Percentiles rank a stretch among this genome's conserved stretches.
These are phyloP conservation scores for Lactarius quietus DNA, from an alignment of 768 basidiomycete genomes.

Conservation along the genomic window DNA sequence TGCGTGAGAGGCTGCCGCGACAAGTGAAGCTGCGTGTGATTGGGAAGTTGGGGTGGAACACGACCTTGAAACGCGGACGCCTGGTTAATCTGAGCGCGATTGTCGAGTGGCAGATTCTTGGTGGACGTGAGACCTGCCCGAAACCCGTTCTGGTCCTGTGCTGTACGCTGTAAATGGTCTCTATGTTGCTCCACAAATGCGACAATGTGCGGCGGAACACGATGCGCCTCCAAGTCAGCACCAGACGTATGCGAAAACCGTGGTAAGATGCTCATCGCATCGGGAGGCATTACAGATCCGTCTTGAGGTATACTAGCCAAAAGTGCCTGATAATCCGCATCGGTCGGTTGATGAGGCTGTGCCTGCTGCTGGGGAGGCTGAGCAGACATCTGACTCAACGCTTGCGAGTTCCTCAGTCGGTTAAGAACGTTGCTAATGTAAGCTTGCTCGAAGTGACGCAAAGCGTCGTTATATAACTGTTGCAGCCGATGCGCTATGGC, in stretches of 20 bases:
- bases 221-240: conserved; percentile 18
- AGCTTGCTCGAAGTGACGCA: conserved; percentile 16
- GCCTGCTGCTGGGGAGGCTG: conserved; percentile 7
- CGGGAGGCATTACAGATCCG: not conserved
- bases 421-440: conserved; percentile 2
- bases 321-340: conserved; percentile 20
- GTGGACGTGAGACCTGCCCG: conserved; percentile 15
- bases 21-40: conserved; percentile 2
- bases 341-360: conserved; percentile 18
- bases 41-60: conserved; percentile 2
- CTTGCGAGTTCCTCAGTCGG: conserved; percentile 1
- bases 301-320: conserved; percentile 7
- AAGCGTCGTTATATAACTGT: conserved; percentile 5
- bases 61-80: conserved; percentile 1
- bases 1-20: conserved; percentile 2
- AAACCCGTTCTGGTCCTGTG: conserved; percentile 22
- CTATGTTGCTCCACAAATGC: conserved; percentile 19
- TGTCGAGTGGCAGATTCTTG: conserved; percentile 13
- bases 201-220: conserved; percentile 12
- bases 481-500: conserved; percentile 6
- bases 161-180: conserved; percentile 15
- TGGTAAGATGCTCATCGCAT: conserved; percentile 18
- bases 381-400: not conserved
- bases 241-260: conserved; percentile 23
- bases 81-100: conserved; percentile 15